Conservation (phyloP, 768 basidiomycete genomes). For the Kwoniella mangroviensis region DNA sequence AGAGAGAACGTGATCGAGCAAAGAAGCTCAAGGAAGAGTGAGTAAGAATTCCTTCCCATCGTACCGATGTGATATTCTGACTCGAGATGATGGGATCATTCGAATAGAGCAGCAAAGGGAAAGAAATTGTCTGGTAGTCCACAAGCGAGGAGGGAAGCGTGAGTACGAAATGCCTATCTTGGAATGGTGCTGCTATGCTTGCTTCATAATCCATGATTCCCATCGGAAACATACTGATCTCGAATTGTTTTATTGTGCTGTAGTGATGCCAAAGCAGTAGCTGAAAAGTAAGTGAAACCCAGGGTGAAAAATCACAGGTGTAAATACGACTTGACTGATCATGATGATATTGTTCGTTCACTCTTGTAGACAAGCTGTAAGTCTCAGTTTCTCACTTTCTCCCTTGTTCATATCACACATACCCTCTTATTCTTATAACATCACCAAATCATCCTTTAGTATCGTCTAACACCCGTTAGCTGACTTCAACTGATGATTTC, state of each 20-base stretch:
- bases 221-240: no score
- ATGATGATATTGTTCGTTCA: neutral
- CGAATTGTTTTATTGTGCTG: no score
- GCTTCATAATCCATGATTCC: neutral
- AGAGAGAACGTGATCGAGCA: slow-evolving; percentile 27
- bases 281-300: slow-evolving; percentile 28
- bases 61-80: neutral
- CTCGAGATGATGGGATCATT: neutral
- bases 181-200: neutral
- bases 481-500: neutral
- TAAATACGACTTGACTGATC: neutral
- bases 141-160: slow-evolving; percentile 32
- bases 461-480: neutral
- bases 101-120: slow-evolving; percentile 20
- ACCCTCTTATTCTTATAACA: neutral
- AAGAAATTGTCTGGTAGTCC: slow-evolving; percentile 29
- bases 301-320: neutral
- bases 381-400: no score
- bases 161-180: slow-evolving; percentile 7
- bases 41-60: slow-evolving; percentile 4
- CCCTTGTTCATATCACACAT: no score
- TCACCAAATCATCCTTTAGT: neutral
- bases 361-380: slow-evolving; percentile 18
- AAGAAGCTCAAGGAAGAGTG: slow-evolving; percentile 25
- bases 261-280: slow-evolving; percentile 32